phyloP scores from a whole-genome alignment of 1,284 basidiomycete species.

The Grifola frondosa region DNA sequence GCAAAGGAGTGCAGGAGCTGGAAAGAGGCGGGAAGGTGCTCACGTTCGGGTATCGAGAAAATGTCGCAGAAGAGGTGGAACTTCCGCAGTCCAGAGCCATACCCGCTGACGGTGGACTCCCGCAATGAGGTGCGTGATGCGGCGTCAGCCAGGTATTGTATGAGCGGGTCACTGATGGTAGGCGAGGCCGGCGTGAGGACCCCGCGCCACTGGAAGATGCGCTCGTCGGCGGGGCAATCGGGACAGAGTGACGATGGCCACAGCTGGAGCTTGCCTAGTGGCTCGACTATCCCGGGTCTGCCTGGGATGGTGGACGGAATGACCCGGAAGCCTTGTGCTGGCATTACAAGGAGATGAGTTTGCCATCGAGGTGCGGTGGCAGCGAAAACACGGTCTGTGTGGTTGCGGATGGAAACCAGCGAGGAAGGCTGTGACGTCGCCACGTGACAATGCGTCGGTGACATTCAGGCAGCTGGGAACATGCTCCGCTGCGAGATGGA shows the following conservation, averaged over 20 bases:
- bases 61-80: conserved; percentile 40
- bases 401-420: conserved; percentile 26
- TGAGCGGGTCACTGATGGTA: conserved; percentile 24
- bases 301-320: neutral
- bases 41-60: conserved; percentile 33
- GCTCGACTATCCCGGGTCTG: conserved; percentile 4
- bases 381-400: conserved; percentile 15
- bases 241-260: conserved; percentile 26
- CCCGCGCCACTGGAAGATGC: conserved; percentile 35
- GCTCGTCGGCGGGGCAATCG: conserved; percentile 25
- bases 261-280: conserved; percentile 8
- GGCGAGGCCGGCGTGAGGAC: conserved; percentile 24
- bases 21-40: conserved; percentile 32
- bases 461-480: conserved; percentile 31
- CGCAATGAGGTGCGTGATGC: conserved; percentile 28
- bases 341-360: conserved; percentile 17
- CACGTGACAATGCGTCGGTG: conserved; percentile 34
- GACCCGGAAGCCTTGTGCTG: too few relatives aligned
- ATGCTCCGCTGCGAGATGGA: conserved; percentile 19
- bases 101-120: conserved; percentile 25
- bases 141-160: conserved; percentile 18
- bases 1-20: conserved; percentile 34
- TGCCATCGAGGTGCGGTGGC: conserved; percentile 21
- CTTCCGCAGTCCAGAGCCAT: conserved; percentile 36
- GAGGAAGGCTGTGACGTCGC: conserved; percentile 32